Conservation (phyloP, 1,139 yeast genomes). For the Diutina sp. region DNA sequence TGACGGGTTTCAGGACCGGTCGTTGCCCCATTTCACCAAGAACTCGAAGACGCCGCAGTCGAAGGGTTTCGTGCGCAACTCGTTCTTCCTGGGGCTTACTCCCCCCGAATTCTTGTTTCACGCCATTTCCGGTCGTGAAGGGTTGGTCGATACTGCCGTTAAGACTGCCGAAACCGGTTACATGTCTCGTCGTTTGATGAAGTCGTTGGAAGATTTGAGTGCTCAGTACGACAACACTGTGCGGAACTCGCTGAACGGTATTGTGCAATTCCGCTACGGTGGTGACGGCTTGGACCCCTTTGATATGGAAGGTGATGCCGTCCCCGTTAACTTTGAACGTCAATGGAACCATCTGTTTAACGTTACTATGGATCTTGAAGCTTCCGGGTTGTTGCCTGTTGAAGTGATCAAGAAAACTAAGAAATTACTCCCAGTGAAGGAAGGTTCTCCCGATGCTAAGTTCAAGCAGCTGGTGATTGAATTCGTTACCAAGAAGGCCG, state of each 20-base stretch:
- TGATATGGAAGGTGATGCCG: constrained; percentile 99
- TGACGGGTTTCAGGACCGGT: constrained; percentile 97
- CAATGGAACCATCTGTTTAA: constrained; percentile 91
- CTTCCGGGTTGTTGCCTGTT: constrained; percentile 55
- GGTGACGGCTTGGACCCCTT: constrained; percentile 98
- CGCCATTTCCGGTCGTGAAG: constrained; percentile 99
- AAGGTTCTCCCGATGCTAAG: constrained; percentile 21
- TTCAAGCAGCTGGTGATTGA: constrained; percentile 66
- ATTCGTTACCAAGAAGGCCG: constrained; percentile 46
- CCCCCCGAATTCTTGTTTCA: constrained; percentile 98
- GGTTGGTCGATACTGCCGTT: constrained; percentile 97
- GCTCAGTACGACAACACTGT: constrained; percentile 92
- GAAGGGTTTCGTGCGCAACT: constrained; percentile 94
- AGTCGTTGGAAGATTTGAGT: constrained; percentile 90
- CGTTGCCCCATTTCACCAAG: constrained; percentile 93
- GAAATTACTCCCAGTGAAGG: constrained; percentile 23
- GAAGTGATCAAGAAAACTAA: constrained; percentile 51
- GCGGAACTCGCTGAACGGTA: constrained; percentile 88
- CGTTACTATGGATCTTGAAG: constrained; percentile 48
- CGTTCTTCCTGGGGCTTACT: constrained; percentile 83
- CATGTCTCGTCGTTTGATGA: constrained; percentile 98
- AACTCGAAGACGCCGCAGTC: constrained; percentile 96
- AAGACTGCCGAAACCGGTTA: constrained; percentile 99
- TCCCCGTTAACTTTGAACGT: constrained; percentile 83
- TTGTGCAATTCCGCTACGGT: constrained; percentile 96